These are phyloP conservation scores for Nakazawaea wyomingensis DNA, from an alignment of 805 yeast species.

Conservation along the genomic window DNA sequence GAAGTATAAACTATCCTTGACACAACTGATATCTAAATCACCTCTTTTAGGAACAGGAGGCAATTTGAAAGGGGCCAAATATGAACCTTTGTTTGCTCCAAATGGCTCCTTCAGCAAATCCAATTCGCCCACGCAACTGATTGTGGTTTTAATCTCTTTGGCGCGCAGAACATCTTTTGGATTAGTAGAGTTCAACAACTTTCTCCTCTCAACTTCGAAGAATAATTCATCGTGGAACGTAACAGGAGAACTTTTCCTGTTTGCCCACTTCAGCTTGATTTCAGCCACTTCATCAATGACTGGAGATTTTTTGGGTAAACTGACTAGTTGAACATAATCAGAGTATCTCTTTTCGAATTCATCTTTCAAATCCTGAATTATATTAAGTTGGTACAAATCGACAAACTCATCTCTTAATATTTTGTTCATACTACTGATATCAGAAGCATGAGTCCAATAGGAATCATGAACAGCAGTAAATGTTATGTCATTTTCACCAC, in stretches of 20 bases:
- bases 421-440: conserved; percentile 66
- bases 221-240: conserved; percentile 70
- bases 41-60: conserved; percentile 80
- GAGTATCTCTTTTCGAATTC: conserved; percentile 82
- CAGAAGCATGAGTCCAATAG: conserved; percentile 95
- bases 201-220: conserved; percentile 61
- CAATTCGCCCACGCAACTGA: conserved; percentile 44
- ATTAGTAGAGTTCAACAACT: conserved; percentile 46
- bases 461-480: conserved; percentile 98
- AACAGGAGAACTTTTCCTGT: conserved; percentile 46
- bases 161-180: conserved; percentile 46
- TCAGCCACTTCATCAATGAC: conserved; percentile 45
- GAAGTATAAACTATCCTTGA: conserved; percentile 74
- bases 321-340: conserved; percentile 58
- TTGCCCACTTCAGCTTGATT: conserved; percentile 44
- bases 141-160: conserved; percentile 58
- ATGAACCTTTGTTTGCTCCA: too few species aligned
- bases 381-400: conserved; percentile 65
- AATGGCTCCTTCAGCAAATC: too few species aligned
- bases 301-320: conserved; percentile 46
- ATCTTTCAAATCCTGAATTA: conserved; percentile 61
- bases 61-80: conserved; percentile 62
- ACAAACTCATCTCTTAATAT: conserved; percentile 76
- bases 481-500: conserved; percentile 56
- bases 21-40: conserved; percentile 70